A percentile compares a stretch with the other conserved stretches of the same genome.
Conservation (phyloP, 2,329 filamentous ascomycete species). For the Botrytis tulipae region DNA sequence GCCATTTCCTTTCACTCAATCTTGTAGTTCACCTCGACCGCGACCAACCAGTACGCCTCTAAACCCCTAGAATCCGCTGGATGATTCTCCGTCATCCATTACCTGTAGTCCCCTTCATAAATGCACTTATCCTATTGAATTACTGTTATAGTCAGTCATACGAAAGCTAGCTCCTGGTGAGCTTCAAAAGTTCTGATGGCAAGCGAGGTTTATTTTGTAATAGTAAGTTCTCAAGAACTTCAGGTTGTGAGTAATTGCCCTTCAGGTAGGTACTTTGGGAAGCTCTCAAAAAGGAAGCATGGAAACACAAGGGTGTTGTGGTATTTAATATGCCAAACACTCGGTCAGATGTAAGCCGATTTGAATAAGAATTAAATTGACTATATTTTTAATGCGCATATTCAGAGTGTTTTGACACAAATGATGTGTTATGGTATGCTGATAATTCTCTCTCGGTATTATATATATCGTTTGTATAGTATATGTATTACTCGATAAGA, state of each 20-base stretch:
- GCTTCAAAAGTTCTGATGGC: not conserved
- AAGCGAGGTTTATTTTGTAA: not conserved
- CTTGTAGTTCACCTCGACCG: not conserved
- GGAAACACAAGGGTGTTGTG: not conserved
- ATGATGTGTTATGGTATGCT: not conserved
- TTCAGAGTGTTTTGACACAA: not conserved
- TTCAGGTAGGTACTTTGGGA: not conserved
- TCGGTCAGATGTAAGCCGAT: not conserved
- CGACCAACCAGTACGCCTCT: not conserved
- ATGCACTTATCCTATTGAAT: not conserved
- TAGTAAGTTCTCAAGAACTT: not conserved
- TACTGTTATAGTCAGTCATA: not conserved
- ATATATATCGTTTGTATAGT: not conserved
- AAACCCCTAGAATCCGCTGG: not conserved
- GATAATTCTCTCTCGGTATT: not conserved
- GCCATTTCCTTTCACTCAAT: not conserved
- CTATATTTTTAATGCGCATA: not conserved
- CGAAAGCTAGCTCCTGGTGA: not conserved
- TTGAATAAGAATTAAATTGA: not conserved
- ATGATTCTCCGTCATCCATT: not conserved
- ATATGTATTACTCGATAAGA: not conserved
- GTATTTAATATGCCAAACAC: not conserved
- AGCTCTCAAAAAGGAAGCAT: not conserved
- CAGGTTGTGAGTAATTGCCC: not conserved
- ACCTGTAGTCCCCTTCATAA: not conserved